phyloP scores from a whole-genome alignment of 352 stramenopile species.

The Elongisporangium anandrum region DNA sequence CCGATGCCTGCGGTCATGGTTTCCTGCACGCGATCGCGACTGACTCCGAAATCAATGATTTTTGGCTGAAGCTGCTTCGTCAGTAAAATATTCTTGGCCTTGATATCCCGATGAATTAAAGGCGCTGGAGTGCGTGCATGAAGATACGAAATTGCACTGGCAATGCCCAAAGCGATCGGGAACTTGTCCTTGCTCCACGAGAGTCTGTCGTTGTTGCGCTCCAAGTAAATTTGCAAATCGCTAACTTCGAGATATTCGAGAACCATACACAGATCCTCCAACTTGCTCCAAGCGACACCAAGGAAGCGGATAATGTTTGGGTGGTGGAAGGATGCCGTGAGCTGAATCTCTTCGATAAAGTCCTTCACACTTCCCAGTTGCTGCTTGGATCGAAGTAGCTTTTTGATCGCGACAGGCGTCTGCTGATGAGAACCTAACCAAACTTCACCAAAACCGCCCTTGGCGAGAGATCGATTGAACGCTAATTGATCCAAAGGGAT shows the following conservation, averaged over 20 bases:
- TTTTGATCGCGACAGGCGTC: conserved; percentile 39
- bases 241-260: conserved; percentile 44
- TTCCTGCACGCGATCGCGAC: conserved; percentile 30
- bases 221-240: conserved; percentile 36
- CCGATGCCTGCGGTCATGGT: conserved; percentile 45
- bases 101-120: conserved; percentile 57
- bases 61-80: conserved; percentile 35
- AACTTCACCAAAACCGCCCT: conserved; percentile 51
- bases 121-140: conserved; percentile 26
- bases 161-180: conserved; percentile 37
- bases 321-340: conserved; percentile 33
- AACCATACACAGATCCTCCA: conserved; percentile 45
- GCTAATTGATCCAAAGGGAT: conserved; percentile 36
- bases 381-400: conserved; percentile 29
- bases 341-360: conserved; percentile 47
- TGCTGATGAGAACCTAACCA: conserved; percentile 37
- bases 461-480: conserved; percentile 28
- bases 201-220: conserved; percentile 11
- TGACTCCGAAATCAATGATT: conserved; percentile 58
- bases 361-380: conserved; percentile 25
- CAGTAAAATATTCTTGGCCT: conserved; percentile 47
- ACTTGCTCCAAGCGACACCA: conserved; percentile 46
- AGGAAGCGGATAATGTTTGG: conserved; percentile 44
- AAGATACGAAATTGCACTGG: conserved; percentile 36
- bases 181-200: conserved; percentile 26